phyloP scores from a whole-genome alignment of 805 yeast species.

The Barnettozyma sucrosica region DNA sequence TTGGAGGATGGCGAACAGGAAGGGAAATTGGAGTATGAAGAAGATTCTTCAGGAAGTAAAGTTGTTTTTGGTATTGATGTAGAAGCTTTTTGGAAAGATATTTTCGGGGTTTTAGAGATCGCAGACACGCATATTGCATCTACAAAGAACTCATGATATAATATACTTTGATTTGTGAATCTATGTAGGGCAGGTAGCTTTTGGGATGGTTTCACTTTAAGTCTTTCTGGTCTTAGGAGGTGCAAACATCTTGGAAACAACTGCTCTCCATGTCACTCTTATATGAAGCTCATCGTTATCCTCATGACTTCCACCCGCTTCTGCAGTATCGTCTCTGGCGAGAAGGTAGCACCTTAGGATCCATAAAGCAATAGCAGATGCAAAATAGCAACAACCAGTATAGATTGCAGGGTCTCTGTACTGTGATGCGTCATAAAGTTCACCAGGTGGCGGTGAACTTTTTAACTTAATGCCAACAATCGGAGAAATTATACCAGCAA shows the following conservation, averaged over 20 bases:
- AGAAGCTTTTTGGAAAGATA: slow-evolving; percentile 40
- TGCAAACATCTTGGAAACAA: not conserved
- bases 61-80: slow-evolving; percentile 38
- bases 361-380: slow-evolving; percentile 37
- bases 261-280: slow-evolving; percentile 6
- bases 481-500: slow-evolving; percentile 48
- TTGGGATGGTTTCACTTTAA: not conserved
- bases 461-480: slow-evolving; percentile 52
- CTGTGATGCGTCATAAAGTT: slow-evolving; percentile 35
- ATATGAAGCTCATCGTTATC: slow-evolving; percentile 25
- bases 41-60: slow-evolving; percentile 29
- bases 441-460: slow-evolving; percentile 22
- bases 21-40: slow-evolving; percentile 15
- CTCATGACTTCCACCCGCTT: slow-evolving; percentile 19
- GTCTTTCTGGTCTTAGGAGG: not conserved
- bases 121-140: slow-evolving; percentile 28
- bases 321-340: slow-evolving; percentile 38
- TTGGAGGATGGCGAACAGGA: slow-evolving; percentile 27
- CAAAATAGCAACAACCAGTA: slow-evolving; percentile 48
- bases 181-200: not conserved
- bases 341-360: slow-evolving; percentile 49
- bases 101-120: slow-evolving; percentile 32
- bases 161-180: no score
- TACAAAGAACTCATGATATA: not conserved
- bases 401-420: slow-evolving; percentile 51